Evolutionary conservation across 2,329 filamentous ascomycete species (phyloP).

Genomic region (Stagonosporopsis tanaceti): DNA sequence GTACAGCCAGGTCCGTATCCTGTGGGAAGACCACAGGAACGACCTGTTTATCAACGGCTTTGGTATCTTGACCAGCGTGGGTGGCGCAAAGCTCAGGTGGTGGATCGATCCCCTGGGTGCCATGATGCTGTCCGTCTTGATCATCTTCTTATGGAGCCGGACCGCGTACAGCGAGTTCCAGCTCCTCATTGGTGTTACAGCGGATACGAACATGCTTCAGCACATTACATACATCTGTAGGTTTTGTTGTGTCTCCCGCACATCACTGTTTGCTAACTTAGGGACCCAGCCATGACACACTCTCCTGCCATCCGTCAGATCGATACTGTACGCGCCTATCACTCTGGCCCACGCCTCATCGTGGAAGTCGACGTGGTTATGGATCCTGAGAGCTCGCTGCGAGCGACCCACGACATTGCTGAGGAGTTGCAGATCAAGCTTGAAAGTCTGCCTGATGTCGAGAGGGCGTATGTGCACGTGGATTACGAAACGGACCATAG

Average conservation of each 20-base stretch:
- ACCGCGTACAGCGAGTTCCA: constrained; percentile 91
- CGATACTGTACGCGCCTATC: constrained; percentile 94
- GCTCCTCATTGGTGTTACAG: constrained; percentile 87
- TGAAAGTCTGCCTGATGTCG: constrained; percentile 88
- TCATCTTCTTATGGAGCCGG: constrained; percentile 80
- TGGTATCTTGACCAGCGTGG: constrained; percentile 89
- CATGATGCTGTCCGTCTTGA: constrained; percentile 79
- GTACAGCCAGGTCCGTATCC: constrained; percentile 88
- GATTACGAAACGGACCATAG: constrained; percentile 97
- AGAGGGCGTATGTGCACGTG: constrained; percentile 94
- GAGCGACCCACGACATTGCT: constrained; percentile 87
- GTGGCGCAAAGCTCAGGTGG: constrained; percentile 87
- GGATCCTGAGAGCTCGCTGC: constrained; percentile 75
- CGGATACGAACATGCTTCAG: constrained; percentile 85
- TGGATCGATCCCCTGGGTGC: constrained; percentile 96
- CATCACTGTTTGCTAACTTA: background rate
- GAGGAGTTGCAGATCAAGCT: constrained; percentile 94
- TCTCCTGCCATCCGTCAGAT: constrained; percentile 80
- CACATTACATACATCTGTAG: constrained; percentile 92
- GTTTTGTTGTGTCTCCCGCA: constrained; percentile 18
- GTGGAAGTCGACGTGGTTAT: constrained; percentile 98
- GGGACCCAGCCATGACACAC: constrained; percentile 75
- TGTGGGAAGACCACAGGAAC: constrained; percentile 97
- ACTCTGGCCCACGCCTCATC: constrained; percentile 85
- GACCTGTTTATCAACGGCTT: constrained; percentile 97